Evolutionary conservation across 306 rosid genomes (phyloP).

Genomic region (Acacia crassicarpa): DNA sequence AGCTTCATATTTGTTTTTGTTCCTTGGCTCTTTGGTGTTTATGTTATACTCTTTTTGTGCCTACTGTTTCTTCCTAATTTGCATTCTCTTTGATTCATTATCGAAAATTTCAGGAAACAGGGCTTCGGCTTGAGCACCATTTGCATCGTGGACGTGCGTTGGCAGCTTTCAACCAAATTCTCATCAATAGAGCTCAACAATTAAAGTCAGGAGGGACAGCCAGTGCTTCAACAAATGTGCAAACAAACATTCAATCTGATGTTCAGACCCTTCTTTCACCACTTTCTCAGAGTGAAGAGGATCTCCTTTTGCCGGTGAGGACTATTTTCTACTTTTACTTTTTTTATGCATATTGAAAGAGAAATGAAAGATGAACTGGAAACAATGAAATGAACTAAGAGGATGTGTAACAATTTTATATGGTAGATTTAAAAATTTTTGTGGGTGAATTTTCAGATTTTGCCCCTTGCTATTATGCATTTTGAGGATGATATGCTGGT

Average conservation of each 20-base stretch:
- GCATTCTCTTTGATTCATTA: not conserved
- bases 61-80: slow-evolving; percentile 17
- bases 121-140: slow-evolving; percentile 88
- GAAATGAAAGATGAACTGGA: slow-evolving; percentile 23
- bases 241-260: slow-evolving; percentile 78
- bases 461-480: slow-evolving; percentile 81
- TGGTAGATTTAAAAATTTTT: slow-evolving; percentile 11
- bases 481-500: slow-evolving; percentile 84
- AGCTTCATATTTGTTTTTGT: not conserved
- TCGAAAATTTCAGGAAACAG: slow-evolving; percentile 60
- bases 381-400: slow-evolving; percentile 16
- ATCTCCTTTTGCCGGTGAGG: slow-evolving; percentile 81
- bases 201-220: slow-evolving; percentile 64
- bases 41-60: not conserved
- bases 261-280: slow-evolving; percentile 85
- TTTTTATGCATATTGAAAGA: slow-evolving; percentile 4
- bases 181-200: slow-evolving; percentile 68
- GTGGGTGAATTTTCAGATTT: slow-evolving; percentile 59
- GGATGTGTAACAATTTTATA: slow-evolving; percentile 25
- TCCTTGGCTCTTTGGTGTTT: not conserved
- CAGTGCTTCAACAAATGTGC: slow-evolving; percentile 50
- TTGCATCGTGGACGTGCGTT: slow-evolving; percentile 92
- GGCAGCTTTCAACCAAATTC: slow-evolving; percentile 84
- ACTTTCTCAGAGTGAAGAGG: slow-evolving; percentile 62
- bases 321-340: not conserved